Percentiles rank a stretch among this genome's conserved stretches.
Evolutionary conservation across 805 yeast genomes (phyloP).

Genomic region (Blastobotrys attinorum): DNA sequence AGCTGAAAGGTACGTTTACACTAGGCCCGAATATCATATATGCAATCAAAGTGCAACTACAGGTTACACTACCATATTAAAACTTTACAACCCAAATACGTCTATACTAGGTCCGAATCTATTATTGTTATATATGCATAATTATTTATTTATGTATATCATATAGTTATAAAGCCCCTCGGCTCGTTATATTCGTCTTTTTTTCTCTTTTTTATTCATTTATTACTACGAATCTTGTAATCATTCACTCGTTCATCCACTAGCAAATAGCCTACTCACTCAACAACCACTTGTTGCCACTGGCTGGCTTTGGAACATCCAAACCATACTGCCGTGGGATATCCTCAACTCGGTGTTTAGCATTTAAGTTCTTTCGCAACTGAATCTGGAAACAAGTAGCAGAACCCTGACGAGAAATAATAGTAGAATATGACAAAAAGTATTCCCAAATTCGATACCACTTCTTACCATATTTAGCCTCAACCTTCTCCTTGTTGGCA

Average conservation of each 20-base stretch:
- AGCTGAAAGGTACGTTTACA: no score
- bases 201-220: conserved; percentile 2
- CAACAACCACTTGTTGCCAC: conserved; percentile 27
- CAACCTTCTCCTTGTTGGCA: conserved; percentile 67
- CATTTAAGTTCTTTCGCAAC: conserved; percentile 80
- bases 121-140: no score
- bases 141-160: no score
- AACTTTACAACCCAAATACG: no score
- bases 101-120: no score
- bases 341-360: conserved; percentile 75
- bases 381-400: conserved; percentile 89
- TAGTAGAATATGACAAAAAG: conserved; percentile 75
- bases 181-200: no score
- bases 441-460: conserved; percentile 94
- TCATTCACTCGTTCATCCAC: background rate
- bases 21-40: no score
- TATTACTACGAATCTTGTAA: background rate
- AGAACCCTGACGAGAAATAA: conserved; percentile 86
- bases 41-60: no score
- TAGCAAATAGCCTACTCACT: conserved; percentile 3
- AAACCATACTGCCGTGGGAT: conserved; percentile 73
- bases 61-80: no score
- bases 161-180: no score
- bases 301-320: conserved; percentile 32
- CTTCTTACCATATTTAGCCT: conserved; percentile 73